These are phyloP conservation scores for Tulasnella sp. DNA, from an alignment of 768 basidiomycete genomes.

Conservation along the genomic window DNA sequence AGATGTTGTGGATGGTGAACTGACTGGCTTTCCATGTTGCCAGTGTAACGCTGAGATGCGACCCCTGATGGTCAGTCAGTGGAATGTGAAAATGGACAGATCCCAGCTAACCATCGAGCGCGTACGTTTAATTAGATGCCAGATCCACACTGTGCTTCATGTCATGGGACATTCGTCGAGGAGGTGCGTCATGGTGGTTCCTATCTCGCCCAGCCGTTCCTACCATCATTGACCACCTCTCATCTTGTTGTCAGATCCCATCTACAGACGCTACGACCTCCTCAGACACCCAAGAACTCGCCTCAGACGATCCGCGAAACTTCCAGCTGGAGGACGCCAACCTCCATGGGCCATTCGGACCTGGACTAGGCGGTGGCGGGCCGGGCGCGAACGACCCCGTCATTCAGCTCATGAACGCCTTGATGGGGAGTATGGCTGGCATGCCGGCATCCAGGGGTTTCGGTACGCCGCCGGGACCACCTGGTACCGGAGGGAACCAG, in stretches of 20 bases:
- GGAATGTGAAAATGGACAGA: background rate
- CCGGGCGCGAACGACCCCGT: background rate
- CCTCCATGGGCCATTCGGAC: background rate
- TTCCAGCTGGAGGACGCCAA: slow-evolving; percentile 31
- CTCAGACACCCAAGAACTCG: background rate
- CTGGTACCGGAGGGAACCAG: background rate
- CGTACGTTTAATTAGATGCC: slow-evolving; percentile 41
- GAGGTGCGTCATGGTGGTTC: slow-evolving; percentile 33
- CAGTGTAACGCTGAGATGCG: slow-evolving; percentile 86
- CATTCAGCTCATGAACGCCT: slow-evolving; percentile 5
- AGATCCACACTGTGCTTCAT: slow-evolving; percentile 74
- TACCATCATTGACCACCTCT: background rate
- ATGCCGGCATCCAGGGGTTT: background rate
- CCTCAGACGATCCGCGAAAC: slow-evolving; percentile 57
- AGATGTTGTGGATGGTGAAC: background rate
- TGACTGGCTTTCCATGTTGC: background rate
- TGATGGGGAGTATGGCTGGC: background rate
- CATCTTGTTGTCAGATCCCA: background rate
- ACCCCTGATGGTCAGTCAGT: slow-evolving; percentile 59
- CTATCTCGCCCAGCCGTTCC: background rate
- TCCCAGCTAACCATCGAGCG: background rate
- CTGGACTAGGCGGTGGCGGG: background rate
- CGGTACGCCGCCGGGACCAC: background rate
- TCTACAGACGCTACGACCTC: background rate
- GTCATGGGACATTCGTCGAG: slow-evolving; percentile 73